Percentiles rank a stretch among this genome's conserved stretches.
These are phyloP conservation scores for Colletotrichum lini DNA, from an alignment of 2,329 filamentous ascomycete species.

Conservation along the genomic window DNA sequence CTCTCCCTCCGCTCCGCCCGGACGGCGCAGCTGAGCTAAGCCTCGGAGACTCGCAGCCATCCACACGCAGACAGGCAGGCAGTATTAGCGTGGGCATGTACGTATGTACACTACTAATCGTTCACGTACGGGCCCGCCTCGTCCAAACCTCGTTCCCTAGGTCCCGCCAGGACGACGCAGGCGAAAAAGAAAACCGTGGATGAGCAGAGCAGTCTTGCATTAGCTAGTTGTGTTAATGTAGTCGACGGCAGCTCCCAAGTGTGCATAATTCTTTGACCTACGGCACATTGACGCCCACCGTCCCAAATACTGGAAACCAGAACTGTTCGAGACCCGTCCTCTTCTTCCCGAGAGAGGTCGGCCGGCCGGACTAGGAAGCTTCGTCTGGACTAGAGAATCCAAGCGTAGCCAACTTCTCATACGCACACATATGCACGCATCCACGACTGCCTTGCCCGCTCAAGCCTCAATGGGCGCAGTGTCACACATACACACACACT, in stretches of 20 bases:
- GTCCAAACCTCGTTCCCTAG: neutral
- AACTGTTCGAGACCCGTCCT: conserved; percentile 26
- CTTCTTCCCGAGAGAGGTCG: neutral
- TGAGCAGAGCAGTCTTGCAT: neutral
- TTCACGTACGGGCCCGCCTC: neutral
- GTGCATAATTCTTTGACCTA: conserved; percentile 20
- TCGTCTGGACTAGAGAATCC: neutral
- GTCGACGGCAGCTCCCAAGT: neutral
- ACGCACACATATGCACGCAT: too few relatives aligned
- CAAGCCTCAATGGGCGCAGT: neutral
- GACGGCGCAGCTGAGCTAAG: conserved; percentile 35
- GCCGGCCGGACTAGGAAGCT: neutral
- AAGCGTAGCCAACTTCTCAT: neutral
- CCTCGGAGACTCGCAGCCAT: conserved; percentile 24
- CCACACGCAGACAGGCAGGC: neutral
- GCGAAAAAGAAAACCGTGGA: neutral
- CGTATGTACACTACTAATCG: neutral
- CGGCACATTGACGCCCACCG: conserved; percentile 38
- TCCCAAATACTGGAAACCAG: conserved; percentile 34
- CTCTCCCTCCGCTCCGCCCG: conserved; percentile 30
- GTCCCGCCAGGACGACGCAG: neutral
- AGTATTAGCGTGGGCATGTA: too few relatives aligned
- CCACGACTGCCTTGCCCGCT: neutral
- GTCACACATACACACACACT: too few relatives aligned
- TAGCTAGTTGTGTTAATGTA: neutral